Conservation (phyloP, 345 rosid species). For the Populus euphratica region DNA sequence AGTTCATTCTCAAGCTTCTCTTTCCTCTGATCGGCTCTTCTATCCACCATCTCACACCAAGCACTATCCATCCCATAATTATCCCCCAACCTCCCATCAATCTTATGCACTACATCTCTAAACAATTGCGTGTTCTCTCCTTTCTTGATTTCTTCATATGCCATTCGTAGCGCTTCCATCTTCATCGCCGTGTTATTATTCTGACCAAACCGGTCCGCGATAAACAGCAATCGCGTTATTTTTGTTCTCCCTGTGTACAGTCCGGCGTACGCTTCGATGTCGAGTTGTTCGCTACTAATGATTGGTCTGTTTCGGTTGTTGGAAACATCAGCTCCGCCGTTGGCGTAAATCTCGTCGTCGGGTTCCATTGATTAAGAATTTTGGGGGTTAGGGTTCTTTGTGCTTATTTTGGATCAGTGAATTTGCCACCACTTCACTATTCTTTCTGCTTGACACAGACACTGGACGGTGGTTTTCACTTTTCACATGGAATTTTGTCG, state of each 20-base stretch:
- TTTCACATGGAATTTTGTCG: too few species aligned
- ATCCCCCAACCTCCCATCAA: constrained; percentile 65
- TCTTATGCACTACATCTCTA: constrained; percentile 70
- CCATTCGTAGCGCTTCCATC: constrained; percentile 86
- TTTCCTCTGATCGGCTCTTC: constrained; percentile 79
- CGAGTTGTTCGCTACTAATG: constrained; percentile 83
- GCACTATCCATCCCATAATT: constrained; percentile 52
- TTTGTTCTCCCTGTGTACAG: constrained; percentile 85
- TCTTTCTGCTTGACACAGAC: neutral
- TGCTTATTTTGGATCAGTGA: neutral
- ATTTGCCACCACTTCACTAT: neutral
- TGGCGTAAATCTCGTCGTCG: constrained; percentile 75
- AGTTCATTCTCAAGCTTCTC: constrained; percentile 89
- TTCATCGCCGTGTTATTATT: constrained; percentile 51
- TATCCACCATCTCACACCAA: constrained; percentile 77
- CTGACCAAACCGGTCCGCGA: constrained; percentile 60
- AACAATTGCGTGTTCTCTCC: constrained; percentile 91
- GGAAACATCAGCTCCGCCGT: constrained; percentile 46
- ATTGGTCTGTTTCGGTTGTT: constrained; percentile 48
- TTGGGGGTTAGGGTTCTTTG: constrained; percentile 25
- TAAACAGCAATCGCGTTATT: constrained; percentile 74
- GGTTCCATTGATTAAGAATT: constrained; percentile 47
- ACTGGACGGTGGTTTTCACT: neutral
- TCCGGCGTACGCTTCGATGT: constrained; percentile 88
- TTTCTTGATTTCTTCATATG: constrained; percentile 86